Evolutionary conservation across 805 yeast genomes (phyloP), one percentile per base, ranked within the genome.

Genomic region (Ogataea pignaliae): DNA sequence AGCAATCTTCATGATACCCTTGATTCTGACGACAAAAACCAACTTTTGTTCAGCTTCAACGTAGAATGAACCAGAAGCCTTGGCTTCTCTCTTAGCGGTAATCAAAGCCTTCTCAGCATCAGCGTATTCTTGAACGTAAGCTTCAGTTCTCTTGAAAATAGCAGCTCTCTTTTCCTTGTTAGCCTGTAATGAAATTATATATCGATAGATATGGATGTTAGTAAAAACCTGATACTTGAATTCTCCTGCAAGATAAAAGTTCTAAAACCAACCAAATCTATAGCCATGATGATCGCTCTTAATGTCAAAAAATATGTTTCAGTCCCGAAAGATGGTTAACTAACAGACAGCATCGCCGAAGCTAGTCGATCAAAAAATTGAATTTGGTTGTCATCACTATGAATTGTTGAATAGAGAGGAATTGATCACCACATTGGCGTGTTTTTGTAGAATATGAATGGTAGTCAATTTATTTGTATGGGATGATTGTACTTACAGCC

Each of bases 1-100:
- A 69, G 97, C 87, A 65, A 90, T 88, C 85, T 89, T 90, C 90
- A 79, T 86, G 74, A 90, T 88, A 90, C 97, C 97, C 91, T 90
- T 90, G 84, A 90, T 90, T 85, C 98, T 88, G 73, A 90, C 82
- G 68, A 90, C 95, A 73, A 90, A 88, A 59, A 88, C 95, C 68
- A 90, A 85, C 76, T 88, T 89, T 68, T 83, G 81, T 82, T 90
- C 91, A 73, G 95, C 97, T 68, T 83, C 88, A 65, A 88, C 95
- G 80, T 83, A 90, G 88, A 83, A 87, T 66, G 93, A 83, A 73
- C 95, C 95, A 68, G 82, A 75, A 72, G 91, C 90, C 81, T 85
- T 87, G 62, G 97, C 97, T 57, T 85, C 88, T 75, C 96, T 88
- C 81, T 83, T 83, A 66, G 96, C 95, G 46, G 78, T 76, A 69